phyloP scores from a whole-genome alignment of 345 rosid genomes.

The Gossypium herbaceum region DNA sequence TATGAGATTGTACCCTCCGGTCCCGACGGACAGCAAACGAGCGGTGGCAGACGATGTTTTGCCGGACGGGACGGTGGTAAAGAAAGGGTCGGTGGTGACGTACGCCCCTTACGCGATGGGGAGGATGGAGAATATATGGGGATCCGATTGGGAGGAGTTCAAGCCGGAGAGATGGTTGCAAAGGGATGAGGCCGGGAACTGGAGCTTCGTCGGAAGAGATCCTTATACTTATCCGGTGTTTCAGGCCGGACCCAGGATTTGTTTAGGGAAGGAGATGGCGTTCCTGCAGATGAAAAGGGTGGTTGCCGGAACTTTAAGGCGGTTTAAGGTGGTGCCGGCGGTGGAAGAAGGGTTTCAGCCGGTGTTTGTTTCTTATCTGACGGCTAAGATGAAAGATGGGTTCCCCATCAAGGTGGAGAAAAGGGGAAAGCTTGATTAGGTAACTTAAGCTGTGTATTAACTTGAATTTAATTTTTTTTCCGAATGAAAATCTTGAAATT shows the following conservation, averaged over 20 bases:
- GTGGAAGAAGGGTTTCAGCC: constrained; percentile 37
- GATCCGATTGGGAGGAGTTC: constrained; percentile 3
- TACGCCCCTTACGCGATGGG: constrained; percentile 24
- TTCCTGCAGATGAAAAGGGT: constrained; percentile 46
- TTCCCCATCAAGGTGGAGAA: constrained; percentile 44
- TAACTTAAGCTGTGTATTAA: neutral
- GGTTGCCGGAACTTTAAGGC: constrained; percentile 32
- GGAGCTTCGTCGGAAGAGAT: constrained; percentile 31
- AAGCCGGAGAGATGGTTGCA: constrained; percentile 31
- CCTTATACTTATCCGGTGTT: constrained; percentile 35
- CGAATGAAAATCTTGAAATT: too few species aligned
- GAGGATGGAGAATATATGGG: constrained; percentile 4
- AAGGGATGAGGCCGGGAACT: constrained; percentile 21
- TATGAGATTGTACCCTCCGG: constrained; percentile 66
- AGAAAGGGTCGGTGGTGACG: constrained; percentile 31
- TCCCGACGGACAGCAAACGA: constrained; percentile 35
- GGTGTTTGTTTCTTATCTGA: constrained; percentile 33
- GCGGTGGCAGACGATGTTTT: constrained; percentile 32
- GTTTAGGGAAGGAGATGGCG: constrained; percentile 49
- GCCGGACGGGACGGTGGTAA: constrained; percentile 46
- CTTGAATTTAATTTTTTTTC: too few species aligned
- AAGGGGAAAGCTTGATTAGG: constrained; percentile 21
- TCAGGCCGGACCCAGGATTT: constrained; percentile 45
- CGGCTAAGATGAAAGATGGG: constrained; percentile 30
- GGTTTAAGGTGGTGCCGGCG: constrained; percentile 49